Evolutionary conservation across 2,329 filamentous ascomycete genomes (phyloP), one percentile per base, ranked within the genome.

Genomic region (Aspergillus sp.): DNA sequence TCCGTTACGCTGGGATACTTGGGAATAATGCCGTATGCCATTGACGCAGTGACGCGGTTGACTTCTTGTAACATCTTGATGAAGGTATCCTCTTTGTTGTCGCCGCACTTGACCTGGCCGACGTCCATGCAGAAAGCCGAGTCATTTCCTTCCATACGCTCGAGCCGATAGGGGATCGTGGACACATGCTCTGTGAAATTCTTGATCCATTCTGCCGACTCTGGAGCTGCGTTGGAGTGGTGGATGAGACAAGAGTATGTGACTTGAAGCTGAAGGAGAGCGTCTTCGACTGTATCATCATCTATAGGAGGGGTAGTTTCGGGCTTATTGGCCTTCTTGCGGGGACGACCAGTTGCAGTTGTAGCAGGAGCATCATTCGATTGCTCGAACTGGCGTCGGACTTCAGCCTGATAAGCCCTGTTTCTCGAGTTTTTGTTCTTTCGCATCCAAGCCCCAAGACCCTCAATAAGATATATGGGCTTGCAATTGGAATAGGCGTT

Each of bases 171-270:
- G 0, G 86, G 87, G 19, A 86, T 81, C 1, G 83, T 86, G 6
- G 85, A 86, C 39, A 91, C 82, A 60, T 91, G 84, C 57, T 90
- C 84, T 0, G 88, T 91, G 56, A 90, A 88, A 30, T 78, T 73
- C 28, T 76, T 71, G 28, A 90, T 81, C 83, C 86, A 88, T 53
- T 84, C 77, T 2, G 85, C 84, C 1, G 85, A 86, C 56, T 89
- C 84, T 0, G 78, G 59, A 0, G 76, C 57, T 2, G 70, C 65
- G 10, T 64, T 66, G 1, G 84, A 87, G 60, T 91, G 85, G 60
- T 90, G 85, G 36, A 90, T 81, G 4, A 88, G 68, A 19, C 78
- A 78, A 5, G 72, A 70, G 62, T 90, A 82, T 26, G 77, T 64
- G 5, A 90, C 74, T 61, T 91, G 87, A 5, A 91, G 68, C 11